Conservation (phyloP, 495 filamentous ascomycete genomes). For the Durotheca rogersii region DNA sequence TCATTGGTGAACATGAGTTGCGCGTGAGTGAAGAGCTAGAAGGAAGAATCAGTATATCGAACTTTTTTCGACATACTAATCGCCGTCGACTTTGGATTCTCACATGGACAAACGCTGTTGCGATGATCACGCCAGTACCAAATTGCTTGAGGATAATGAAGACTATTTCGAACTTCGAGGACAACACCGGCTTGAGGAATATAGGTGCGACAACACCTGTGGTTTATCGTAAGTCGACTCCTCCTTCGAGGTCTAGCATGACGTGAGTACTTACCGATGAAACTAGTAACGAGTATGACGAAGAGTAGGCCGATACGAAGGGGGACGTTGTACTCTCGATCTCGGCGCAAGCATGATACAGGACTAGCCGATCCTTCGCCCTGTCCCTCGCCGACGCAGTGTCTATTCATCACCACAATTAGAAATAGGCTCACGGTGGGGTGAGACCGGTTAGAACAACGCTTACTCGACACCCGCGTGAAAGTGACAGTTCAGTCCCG, state of each 20-base stretch:
- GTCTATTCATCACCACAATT: constrained; percentile 27
- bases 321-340: constrained; percentile 56
- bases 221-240: not conserved
- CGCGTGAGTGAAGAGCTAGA: constrained; percentile 64
- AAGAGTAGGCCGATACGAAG: constrained; percentile 61
- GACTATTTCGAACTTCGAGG: constrained; percentile 35
- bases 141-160: constrained; percentile 66
- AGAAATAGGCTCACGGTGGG: not conserved
- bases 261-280: constrained; percentile 39
- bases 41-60: not conserved
- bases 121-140: constrained; percentile 70
- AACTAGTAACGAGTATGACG: constrained; percentile 55
- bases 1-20: constrained; percentile 61
- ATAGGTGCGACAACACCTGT: constrained; percentile 50
- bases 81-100: constrained; percentile 27
- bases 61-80: not conserved
- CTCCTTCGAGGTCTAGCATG: not conserved
- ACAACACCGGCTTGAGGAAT: constrained; percentile 37
- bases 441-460: not conserved
- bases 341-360: constrained; percentile 43
- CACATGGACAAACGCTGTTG: constrained; percentile 71
- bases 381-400: constrained; percentile 44
- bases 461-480: constrained; percentile 66
- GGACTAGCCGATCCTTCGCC: constrained; percentile 36
- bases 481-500: constrained; percentile 56